Evolutionary conservation across 1,284 basidiomycete genomes (phyloP), one percentile per base, ranked within the genome.

Genomic region (Puccinia horiana): DNA sequence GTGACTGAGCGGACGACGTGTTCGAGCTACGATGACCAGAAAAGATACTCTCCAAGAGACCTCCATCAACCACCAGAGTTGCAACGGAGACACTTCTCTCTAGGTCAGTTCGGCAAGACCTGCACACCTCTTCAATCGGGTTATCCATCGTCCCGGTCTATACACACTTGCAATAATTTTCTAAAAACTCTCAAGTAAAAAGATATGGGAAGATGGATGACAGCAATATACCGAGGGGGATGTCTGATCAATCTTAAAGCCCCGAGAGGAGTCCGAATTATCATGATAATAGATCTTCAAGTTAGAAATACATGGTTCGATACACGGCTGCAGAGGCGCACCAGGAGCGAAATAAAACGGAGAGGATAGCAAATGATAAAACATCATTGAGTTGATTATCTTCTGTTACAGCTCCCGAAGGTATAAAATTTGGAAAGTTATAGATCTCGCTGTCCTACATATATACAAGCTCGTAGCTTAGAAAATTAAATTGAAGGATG

Each of bases 1-100:
- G 52, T 56, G 32, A 75, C 37, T 12, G 73, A 52, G 14, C 73
- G 73, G 32, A 75, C 73, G 37, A 75, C 73, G 37, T 56, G n/a
- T 56, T 37, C 52, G 37, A 75, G 49, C 73, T 75, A 44, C 11
- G 29, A 5, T 20, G 5, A 69, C 8, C 58, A 61, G 32, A 61
- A 16, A 35, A 26, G 35, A 26, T 26, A 61, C n/a, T n/a, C n/a
- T 35, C 29, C 58, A 61, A 32, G 29, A 35, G 11, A 61, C 6
- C 29, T 58, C n/a, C n/a, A n/a, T 58, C n/a, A 58, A 29, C 56
- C 56, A 29, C 6, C 56, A 29, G 6, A 29, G 23, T 52, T 52
- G 49, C 23, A 4, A 56, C n/a, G 54, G 26, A 56, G n/a, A 5
- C 23, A 3, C n/a, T 23, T 20, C 23, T 56, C 20, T 56, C 2